A percentile compares a stretch with the other conserved stretches of the same genome.
Conservation (phyloP, 2,329 filamentous ascomycete species). For the Claviceps maximensis region DNA sequence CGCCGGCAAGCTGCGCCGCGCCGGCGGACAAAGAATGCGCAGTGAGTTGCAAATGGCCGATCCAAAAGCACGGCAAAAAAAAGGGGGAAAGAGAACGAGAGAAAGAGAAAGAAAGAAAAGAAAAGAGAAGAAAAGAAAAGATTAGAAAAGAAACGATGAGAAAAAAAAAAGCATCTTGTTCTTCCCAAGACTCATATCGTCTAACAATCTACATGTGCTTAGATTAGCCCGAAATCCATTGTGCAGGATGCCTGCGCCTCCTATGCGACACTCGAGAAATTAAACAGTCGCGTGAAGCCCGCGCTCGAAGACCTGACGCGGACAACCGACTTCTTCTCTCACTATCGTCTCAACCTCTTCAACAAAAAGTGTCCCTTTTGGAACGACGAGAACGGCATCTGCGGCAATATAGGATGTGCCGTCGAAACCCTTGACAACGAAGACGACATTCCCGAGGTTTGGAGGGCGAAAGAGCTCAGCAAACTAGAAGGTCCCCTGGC, state of each 20-base stretch:
- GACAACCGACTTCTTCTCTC: conserved; percentile 93
- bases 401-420: conserved; percentile 91
- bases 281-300: conserved; percentile 68
- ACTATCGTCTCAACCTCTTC: conserved; percentile 91
- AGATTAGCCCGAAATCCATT: conserved; percentile 81
- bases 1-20: conserved; percentile 31
- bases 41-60: conserved; percentile 26
- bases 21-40: conserved; percentile 34
- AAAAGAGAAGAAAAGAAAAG: not conserved
- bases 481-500: conserved; percentile 86
- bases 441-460: conserved; percentile 81
- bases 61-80: not conserved
- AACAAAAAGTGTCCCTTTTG: conserved; percentile 94
- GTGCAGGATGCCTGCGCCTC: conserved; percentile 92
- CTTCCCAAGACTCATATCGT: not conserved
- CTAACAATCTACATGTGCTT: conserved; percentile 12
- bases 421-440: conserved; percentile 93
- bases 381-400: conserved; percentile 86
- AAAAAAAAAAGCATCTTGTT: not conserved
- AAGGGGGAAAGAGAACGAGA: not conserved
- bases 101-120: not conserved
- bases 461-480: conserved; percentile 82
- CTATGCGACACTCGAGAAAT: conserved; percentile 73
- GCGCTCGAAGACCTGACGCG: conserved; percentile 68
- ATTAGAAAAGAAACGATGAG: not conserved